These are phyloP conservation scores for Alloascoidea hylecoeti DNA, from an alignment of 805 yeast genomes.

Conservation along the genomic window DNA sequence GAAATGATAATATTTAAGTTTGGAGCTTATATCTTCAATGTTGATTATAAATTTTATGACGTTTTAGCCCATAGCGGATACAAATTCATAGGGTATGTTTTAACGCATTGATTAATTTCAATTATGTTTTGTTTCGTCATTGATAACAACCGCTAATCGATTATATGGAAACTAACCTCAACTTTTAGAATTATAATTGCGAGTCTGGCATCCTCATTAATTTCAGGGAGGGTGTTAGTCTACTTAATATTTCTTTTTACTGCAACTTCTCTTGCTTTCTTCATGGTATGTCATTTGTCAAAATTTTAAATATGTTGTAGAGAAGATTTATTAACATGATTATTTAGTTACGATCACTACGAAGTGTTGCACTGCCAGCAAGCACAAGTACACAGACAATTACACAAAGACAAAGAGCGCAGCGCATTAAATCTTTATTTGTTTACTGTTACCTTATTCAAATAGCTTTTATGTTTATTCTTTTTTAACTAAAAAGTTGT, in stretches of 20 bases:
- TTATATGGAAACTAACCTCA: constrained; percentile 5
- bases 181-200: constrained; percentile 16
- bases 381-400: constrained; percentile 41
- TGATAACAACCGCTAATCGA: constrained; percentile 20
- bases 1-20: constrained; percentile 68
- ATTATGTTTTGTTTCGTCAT: constrained; percentile 20
- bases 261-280: constrained; percentile 39
- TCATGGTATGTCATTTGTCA: constrained; percentile 20
- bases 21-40: constrained; percentile 69
- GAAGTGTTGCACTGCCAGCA: constrained; percentile 55
- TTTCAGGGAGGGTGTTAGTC: constrained; percentile 22
- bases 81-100: constrained; percentile 72
- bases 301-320: constrained; percentile 46
- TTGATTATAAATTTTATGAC: constrained; percentile 66
- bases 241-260: constrained; percentile 37
- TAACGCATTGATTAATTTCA: constrained; percentile 34
- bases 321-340: constrained; percentile 25
- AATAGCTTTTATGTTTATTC: constrained; percentile 58
- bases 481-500: no score
- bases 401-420: constrained; percentile 54
- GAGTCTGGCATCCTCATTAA: constrained; percentile 16
- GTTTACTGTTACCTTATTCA: constrained; percentile 76
- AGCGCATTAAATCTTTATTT: constrained; percentile 78
- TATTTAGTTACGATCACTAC: constrained; percentile 32
- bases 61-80: constrained; percentile 84